Conservation (phyloP, 306 rosid species). For the Mimosa pudica region DNA sequence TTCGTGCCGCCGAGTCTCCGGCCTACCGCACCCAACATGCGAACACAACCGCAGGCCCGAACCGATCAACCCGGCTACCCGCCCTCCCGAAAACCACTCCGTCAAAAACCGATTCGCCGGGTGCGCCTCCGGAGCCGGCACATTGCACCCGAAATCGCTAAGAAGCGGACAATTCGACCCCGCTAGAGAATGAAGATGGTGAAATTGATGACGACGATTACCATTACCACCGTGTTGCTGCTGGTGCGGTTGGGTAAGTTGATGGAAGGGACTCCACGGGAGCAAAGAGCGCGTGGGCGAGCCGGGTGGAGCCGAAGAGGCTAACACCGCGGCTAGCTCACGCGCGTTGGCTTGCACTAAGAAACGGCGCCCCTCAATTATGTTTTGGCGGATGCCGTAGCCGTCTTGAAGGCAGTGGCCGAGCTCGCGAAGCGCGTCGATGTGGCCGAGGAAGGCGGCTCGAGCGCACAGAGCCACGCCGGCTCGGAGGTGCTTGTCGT, state of each 20-base stretch:
- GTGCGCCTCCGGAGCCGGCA: slow-evolving; percentile 78
- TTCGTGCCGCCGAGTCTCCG: slow-evolving; percentile 83
- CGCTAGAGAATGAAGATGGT: slow-evolving; percentile 36
- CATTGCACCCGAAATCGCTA: slow-evolving; percentile 88
- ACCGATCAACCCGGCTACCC: slow-evolving; percentile 45
- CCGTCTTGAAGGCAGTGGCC: slow-evolving; percentile 98
- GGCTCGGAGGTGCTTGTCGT: slow-evolving; percentile 81
- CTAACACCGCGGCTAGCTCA: slow-evolving; percentile 76
- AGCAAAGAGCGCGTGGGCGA: slow-evolving; percentile 41
- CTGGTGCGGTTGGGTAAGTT: slow-evolving; percentile 23
- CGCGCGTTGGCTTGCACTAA: slow-evolving; percentile 92
- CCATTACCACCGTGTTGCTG: too few species aligned
- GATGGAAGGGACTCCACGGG: slow-evolving; percentile 48
- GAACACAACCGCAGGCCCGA: slow-evolving; percentile 67
- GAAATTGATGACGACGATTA: slow-evolving; percentile 6
- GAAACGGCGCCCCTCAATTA: slow-evolving; percentile 76
- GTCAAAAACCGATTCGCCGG: slow-evolving; percentile 68
- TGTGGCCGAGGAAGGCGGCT: slow-evolving; percentile 87
- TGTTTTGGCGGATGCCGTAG: slow-evolving; percentile 86
- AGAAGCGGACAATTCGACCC: slow-evolving; percentile 70
- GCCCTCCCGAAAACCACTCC: slow-evolving; percentile 59
- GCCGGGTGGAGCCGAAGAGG: slow-evolving; percentile 25
- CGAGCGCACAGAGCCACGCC: slow-evolving; percentile 92
- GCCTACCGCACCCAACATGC: slow-evolving; percentile 87
- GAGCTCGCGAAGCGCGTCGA: slow-evolving; percentile 85